Base-by-base conservation (phyloP, 768 basidiomycete genomes). In the Xerocomellus amylosporus region DNA sequence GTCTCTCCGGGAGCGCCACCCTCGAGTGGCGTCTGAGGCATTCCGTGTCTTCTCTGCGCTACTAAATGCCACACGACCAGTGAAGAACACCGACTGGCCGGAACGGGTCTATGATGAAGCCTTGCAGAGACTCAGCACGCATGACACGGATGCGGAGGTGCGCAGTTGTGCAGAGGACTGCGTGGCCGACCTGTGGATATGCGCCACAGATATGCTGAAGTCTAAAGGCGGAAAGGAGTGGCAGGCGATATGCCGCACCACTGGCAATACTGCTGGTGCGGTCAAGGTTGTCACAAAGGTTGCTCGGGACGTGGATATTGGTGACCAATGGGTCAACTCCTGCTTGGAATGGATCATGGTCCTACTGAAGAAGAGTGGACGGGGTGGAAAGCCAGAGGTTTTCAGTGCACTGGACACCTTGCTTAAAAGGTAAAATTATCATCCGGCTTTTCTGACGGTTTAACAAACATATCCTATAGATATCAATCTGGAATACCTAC, bases 81-180 rank as follows among this genome's bases (percentile, higher is more conserved):
- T 88, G 44, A 83, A 83, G 58, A 66, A 75, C 51, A 73, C 70
- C 7, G 82, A 84, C 15, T 93, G 90, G 90, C 71, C 83, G 5
- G 83, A 90, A 51, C 64, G 75, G 10, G 77, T 97, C 4, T 97
- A 95, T 69, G 74, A 81, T 8, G 86, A 92, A 58, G 86, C 91
- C 10, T 74, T 89, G 4, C 68, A 74, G 20, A 79, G 92, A 48
- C 73, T 99, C 36, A 80, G 75, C 46, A 87, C 81, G 43, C 84
- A 89, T 56, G 90, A 95, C 60, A 95, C 95, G 1, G 96, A 98
- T 68, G 85, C 89, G 4, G 95, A 97, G 58, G 92, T 98, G 20
- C 83, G 93, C 36, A 78, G 80, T 24, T 84, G 81, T 58, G 93
- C 93, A 0, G 88, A 98, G 62, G 85, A 88, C 31, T 84, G 84